Evolutionary conservation across 2,329 filamentous ascomycete species (phyloP).

Genomic region (Nemania diffusa): DNA sequence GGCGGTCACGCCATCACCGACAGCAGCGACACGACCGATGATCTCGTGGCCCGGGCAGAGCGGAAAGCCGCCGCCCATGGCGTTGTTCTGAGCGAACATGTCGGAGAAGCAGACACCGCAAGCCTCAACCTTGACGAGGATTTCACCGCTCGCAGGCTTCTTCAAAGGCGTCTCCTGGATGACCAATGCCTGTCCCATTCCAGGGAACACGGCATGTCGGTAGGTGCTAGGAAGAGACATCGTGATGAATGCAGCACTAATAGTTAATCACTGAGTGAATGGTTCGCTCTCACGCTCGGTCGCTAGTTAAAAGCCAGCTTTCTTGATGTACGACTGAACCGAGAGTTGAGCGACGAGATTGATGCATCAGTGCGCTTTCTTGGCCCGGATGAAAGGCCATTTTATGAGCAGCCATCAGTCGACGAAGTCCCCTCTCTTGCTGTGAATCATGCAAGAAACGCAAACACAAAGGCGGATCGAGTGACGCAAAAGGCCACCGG

Average conservation of each 20-base stretch:
- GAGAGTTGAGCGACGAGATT: neutral
- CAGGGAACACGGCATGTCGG: conserved; percentile 67
- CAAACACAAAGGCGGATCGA: neutral
- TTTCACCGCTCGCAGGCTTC: conserved; percentile 59
- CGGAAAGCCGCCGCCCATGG: conserved; percentile 54
- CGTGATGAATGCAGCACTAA: neutral
- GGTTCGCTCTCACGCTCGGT: neutral
- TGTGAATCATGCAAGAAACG: neutral
- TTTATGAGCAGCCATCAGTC: neutral
- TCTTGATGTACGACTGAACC: too few species aligned
- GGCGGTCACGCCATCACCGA: conserved; percentile 61
- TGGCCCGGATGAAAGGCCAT: neutral
- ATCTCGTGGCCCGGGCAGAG: conserved; percentile 69
- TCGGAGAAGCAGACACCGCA: conserved; percentile 71
- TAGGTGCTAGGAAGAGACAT: conserved; percentile 52
- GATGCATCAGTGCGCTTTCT: neutral
- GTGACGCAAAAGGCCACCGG: neutral
- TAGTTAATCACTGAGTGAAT: too few species aligned
- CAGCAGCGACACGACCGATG: conserved; percentile 66
- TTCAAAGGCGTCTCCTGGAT: conserved; percentile 64
- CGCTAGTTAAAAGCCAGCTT: too few species aligned
- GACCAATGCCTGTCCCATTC: conserved; percentile 56
- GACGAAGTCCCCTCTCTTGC: neutral
- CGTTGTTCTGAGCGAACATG: conserved; percentile 45
- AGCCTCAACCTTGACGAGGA: conserved; percentile 70